These are phyloP conservation scores for Vitis labrusca DNA, from an alignment of 164 flowering plant genomes.

Conservation along the genomic window DNA sequence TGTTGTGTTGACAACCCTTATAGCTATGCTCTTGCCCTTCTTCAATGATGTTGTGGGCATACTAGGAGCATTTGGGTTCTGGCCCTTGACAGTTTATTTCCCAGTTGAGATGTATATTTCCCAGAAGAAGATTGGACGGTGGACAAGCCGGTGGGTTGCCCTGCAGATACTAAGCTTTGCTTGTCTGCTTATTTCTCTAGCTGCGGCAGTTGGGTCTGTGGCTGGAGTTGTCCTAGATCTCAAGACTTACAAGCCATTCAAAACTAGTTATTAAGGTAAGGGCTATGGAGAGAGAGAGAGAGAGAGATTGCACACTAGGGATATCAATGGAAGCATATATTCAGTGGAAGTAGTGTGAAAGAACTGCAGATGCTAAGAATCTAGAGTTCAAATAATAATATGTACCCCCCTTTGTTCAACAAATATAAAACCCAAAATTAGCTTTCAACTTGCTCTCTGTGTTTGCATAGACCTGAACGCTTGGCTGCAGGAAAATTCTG, in stretches of 20 bases:
- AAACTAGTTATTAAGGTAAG: conserved; percentile 32
- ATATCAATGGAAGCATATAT: not conserved
- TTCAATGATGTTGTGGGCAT: conserved; percentile 72
- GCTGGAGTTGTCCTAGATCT: conserved; percentile 62
- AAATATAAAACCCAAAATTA: not conserved
- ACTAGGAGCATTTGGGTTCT: conserved; percentile 70
- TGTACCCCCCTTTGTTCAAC: not conserved
- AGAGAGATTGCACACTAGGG: not conserved
- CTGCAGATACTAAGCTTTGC: conserved; percentile 49
- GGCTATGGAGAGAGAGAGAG: not conserved
- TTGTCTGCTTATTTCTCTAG: conserved; percentile 46
- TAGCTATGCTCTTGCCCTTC: conserved; percentile 73
- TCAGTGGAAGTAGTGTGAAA: not conserved
- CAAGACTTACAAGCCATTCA: conserved; percentile 56
- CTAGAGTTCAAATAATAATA: not conserved
- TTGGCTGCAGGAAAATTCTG: not conserved
- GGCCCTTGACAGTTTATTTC: conserved; percentile 61
- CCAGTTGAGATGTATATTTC: conserved; percentile 62
- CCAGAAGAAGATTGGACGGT: conserved; percentile 37
- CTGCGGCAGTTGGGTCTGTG: conserved; percentile 57
- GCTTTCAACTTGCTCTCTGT: not conserved
- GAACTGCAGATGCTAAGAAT: not conserved
- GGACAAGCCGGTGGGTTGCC: conserved; percentile 44
- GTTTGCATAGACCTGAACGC: not conserved
- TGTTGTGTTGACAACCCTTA: conserved; percentile 46